These are phyloP conservation scores for Microdochium bolleyi DNA, from an alignment of 2,329 filamentous ascomycete species.

Conservation along the genomic window DNA sequence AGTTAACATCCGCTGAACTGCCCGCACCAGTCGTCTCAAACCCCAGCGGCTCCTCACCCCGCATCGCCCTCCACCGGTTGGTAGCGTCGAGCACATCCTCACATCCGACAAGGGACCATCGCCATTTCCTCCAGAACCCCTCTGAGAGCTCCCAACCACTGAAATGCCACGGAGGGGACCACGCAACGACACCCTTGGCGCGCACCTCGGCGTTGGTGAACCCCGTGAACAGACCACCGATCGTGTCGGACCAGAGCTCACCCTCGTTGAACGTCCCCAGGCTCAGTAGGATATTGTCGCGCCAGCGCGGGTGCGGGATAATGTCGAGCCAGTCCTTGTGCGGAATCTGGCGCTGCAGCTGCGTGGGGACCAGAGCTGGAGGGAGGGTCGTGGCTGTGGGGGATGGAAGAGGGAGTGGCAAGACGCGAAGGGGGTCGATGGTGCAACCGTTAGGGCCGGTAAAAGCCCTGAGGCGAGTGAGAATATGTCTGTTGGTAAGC, in stretches of 20 bases:
- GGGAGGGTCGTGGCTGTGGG: constrained; percentile 22
- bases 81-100: constrained; percentile 21
- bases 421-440: neutral
- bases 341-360: constrained; percentile 25
- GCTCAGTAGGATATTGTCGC: constrained; percentile 29
- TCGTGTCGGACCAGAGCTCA: constrained; percentile 31
- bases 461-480: constrained; percentile 20
- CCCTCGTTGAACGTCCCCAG: constrained; percentile 30
- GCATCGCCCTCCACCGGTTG: constrained; percentile 23
- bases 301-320: constrained; percentile 25
- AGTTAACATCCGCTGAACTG: too few species aligned
- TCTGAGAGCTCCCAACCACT: constrained; percentile 31
- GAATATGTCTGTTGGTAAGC: constrained; percentile 24
- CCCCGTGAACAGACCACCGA: constrained; percentile 33
- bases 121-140: constrained; percentile 29
- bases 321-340: constrained; percentile 34
- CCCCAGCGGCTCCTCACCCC: constrained; percentile 21
- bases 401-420: constrained; percentile 12
- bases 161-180: constrained; percentile 30
- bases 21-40: too few species aligned
- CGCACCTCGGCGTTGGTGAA: constrained; percentile 32
- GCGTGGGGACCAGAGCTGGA: constrained; percentile 25
- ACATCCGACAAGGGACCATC: constrained; percentile 19
- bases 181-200: constrained; percentile 30
- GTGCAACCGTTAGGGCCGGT: constrained; percentile 18